A percentile compares a stretch with the other conserved stretches of the same genome.
These are phyloP conservation scores for Thelephora terrestris DNA, from an alignment of 1,284 basidiomycete species.

Conservation along the genomic window DNA sequence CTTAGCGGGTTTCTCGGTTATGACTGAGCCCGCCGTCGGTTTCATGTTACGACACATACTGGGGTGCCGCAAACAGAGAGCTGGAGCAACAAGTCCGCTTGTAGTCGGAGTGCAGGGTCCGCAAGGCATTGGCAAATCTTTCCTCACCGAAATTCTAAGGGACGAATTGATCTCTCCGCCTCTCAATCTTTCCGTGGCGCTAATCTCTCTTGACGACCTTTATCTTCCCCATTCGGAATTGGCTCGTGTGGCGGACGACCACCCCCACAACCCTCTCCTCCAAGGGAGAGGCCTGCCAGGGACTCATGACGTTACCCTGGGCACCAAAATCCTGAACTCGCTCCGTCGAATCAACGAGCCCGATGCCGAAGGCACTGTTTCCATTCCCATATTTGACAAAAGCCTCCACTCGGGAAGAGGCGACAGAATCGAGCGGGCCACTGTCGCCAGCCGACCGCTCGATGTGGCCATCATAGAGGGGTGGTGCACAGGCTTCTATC, in stretches of 20 bases:
- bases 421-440: constrained; percentile 51
- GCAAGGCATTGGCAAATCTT: constrained; percentile 80
- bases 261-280: constrained; percentile 58
- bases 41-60: neutral
- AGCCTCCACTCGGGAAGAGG: constrained; percentile 71
- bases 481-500: constrained; percentile 73
- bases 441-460: constrained; percentile 38
- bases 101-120: constrained; percentile 82
- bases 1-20: no score
- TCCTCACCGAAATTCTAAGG: constrained; percentile 48
- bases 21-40: neutral
- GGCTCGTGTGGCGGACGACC: constrained; percentile 35
- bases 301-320: constrained; percentile 74
- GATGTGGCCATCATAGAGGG: constrained; percentile 88
- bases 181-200: constrained; percentile 45
- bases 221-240: constrained; percentile 66
- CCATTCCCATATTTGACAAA: constrained; percentile 84
- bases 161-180: constrained; percentile 37
- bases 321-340: constrained; percentile 37
- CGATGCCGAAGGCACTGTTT: constrained; percentile 23
- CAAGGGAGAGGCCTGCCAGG: constrained; percentile 79
- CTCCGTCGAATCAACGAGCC: constrained; percentile 39
- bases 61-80: no score
- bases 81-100: constrained; percentile 29
- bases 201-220: constrained; percentile 80